Evolutionary conservation across 192 early-diverging fungal genomes (phyloP), one percentile per base, ranked within the genome.

Genomic region (Gryganskiella cystojenkinii): DNA sequence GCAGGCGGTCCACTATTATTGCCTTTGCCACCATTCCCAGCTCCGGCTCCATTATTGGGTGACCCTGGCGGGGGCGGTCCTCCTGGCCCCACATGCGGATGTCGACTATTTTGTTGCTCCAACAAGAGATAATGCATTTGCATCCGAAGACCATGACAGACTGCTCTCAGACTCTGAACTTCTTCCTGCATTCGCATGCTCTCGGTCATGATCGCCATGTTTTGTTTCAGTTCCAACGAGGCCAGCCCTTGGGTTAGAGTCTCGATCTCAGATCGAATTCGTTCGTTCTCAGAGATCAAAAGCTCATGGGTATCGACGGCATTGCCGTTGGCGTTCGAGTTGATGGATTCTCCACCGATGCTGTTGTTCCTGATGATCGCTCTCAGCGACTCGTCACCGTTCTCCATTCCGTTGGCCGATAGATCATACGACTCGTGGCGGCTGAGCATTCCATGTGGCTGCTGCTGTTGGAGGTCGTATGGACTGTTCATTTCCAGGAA

Each of bases 121-220:
- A 89, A 82, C 51, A 91, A 60, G 20, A 87, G 37, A 63, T 86
- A 90, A 52, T 91, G 83, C 75, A 92, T 89, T 60, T 92, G 91
- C 83, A 86, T 85, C 40, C 91, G 85, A 35, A 92, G 53, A 2
- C 86, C 86, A 71, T 91, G 87, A 66, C 90, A 91, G 22, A 90
- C 62, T 4, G 87, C 86, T 28, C 87, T 61, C 31, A 92, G 43
- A 46, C 86, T 86, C 46, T 92, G 88, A 47, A 92, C 83, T 59
- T 92, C 91, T 52, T 92, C 91, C 46, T 91, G 86, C 60, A 90
- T 59, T 20, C 89, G 69, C 63, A 88, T 76, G 10, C 83, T 90
- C 57, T 91, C 90, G 14, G 84, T 84, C 85, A 92, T 87, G 33
- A 92, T 66, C 7, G 90, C 89, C 73, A 91, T 83, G 43, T 91